phyloP scores from a whole-genome alignment of 2,329 filamentous ascomycete species.

The Ophiostoma sp. region DNA sequence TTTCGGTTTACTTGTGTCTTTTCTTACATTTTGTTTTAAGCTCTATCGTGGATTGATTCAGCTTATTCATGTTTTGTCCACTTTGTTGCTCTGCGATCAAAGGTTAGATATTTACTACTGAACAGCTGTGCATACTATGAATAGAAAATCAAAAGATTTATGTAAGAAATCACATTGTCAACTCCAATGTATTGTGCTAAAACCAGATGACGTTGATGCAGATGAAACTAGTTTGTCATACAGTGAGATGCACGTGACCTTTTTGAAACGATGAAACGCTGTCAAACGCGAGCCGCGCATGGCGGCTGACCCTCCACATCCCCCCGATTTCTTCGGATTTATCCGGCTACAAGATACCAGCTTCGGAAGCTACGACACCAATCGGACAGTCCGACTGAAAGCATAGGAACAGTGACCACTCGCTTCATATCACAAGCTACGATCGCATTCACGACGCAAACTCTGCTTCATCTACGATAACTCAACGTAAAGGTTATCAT shows the following conservation, averaged over 20 bases:
- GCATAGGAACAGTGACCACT: background rate
- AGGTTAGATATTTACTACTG: too few species aligned
- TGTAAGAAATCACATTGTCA: too few species aligned
- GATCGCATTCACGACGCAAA: background rate
- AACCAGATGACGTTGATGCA: background rate
- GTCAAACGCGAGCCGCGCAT: background rate
- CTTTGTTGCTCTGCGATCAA: too few species aligned
- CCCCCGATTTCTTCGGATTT: background rate
- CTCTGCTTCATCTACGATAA: background rate
- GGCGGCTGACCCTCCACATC: background rate
- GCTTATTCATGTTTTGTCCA: too few species aligned
- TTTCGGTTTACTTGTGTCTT: background rate
- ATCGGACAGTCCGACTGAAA: background rate
- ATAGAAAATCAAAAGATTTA: too few species aligned
- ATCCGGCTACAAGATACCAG: background rate
- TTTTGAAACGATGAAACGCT: background rate
- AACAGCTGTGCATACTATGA: too few species aligned
- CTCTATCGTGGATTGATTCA: too few species aligned
- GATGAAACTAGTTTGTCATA: background rate
- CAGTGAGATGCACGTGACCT: background rate
- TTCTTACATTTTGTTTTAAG: background rate
- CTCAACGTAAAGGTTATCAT: slow-evolving; percentile 28
- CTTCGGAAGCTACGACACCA: slow-evolving; percentile 2
- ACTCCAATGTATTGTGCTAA: too few species aligned
- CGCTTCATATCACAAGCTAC: background rate